Percentiles rank a stretch among this genome's conserved stretches.
Conservation (phyloP, 148 eudicot species). For the Agrostemma githago region DNA sequence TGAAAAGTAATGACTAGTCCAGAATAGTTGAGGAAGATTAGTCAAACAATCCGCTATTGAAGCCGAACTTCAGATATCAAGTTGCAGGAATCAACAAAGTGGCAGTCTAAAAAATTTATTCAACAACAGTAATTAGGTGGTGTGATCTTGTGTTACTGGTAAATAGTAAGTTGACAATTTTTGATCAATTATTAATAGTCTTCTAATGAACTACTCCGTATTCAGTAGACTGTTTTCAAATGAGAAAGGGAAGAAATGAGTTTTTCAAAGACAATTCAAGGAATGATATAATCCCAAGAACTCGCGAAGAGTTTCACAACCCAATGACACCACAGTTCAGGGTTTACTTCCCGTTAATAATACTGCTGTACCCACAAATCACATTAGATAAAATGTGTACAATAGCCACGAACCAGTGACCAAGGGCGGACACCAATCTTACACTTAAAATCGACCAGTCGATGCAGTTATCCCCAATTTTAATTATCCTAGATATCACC, state of each 20-base stretch:
- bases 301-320: background rate
- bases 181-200: background rate
- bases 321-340: background rate
- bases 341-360: background rate
- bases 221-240: background rate
- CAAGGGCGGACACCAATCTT: background rate
- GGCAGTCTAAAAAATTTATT: background rate
- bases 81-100: background rate
- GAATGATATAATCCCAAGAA: background rate
- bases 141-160: background rate
- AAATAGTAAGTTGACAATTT: background rate
- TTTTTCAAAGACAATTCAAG: background rate
- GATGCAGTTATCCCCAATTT: background rate
- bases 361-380: background rate
- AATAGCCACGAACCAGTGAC: background rate
- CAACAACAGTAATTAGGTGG: background rate
- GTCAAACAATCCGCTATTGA: background rate
- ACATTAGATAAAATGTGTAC: background rate
- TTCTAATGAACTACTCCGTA: background rate
- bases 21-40: background rate
- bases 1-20: background rate
- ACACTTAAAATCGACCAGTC: background rate
- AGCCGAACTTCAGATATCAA: background rate
- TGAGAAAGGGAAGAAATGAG: background rate
- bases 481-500: background rate